Base-by-base conservation (phyloP, 371 early-diverging fungal species). In the Batrachochytrium dendrobatidis region DNA sequence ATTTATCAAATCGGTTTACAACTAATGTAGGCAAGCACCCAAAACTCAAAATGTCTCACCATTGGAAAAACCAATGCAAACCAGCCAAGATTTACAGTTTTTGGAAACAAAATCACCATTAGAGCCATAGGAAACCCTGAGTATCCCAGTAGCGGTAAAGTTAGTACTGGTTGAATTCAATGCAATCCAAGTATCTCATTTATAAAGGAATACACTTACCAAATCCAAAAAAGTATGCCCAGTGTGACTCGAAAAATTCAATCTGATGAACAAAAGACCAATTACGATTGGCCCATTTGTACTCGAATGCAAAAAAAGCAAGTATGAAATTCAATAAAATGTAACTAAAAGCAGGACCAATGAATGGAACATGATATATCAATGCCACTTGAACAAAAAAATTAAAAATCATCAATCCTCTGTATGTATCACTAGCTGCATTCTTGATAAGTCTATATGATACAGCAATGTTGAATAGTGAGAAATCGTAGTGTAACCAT, bases 61-160 rank as follows among this genome's bases (percentile, higher is more conserved):
- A 71, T 34, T 6, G 75, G 75, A 52, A 72, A 75, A 15, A 75
- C n/a, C 4, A 71, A 29, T 17, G 72, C 71, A 64, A 68, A 76
- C 3, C 71, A 31, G 1, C 68, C 76, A 32, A 58, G 62, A 20
- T 61, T 59, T 20, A 68, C 44, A 28, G 70, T 53, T 44, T 34
- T 54, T 33, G 70, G 64, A 32, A 66, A 65, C 44, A 66, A 71
- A 50, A 70, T 72, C 0, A 72, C 66, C 8, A 43, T 24, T 7
- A 61, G 12, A n/a, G 72, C 64, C 24, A 55, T 59, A 3, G 76
- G 76, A 10, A 73, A 49, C 0, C 76, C 73, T 72, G 32, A n/a
- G 28, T 12, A n/a, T n/a, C n/a, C n/a, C n/a, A n/a, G n/a, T n/a
- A n/a, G n/a, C n/a, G n/a, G n/a, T n/a, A n/a, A n/a, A n/a, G n/a